phyloP scores from a whole-genome alignment of 2,329 filamentous ascomycete genomes.

The Aspergillus bombycis region DNA sequence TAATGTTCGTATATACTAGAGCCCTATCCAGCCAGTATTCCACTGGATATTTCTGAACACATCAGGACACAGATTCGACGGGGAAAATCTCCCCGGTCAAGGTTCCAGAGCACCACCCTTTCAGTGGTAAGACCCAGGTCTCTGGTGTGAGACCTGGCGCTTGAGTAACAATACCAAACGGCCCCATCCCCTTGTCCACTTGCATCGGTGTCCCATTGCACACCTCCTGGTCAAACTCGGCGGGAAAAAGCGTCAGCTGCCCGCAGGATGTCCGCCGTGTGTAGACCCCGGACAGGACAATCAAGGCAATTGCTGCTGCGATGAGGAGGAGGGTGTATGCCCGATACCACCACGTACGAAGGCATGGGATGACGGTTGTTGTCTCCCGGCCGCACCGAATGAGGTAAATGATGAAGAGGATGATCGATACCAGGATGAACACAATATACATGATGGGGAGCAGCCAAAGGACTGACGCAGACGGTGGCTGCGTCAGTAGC shows the following conservation, averaged over 20 bases:
- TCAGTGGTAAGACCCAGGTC: conserved; percentile 5
- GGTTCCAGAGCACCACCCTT: conserved; percentile 12
- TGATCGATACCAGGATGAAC: not conserved
- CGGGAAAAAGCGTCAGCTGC: conserved; percentile 3
- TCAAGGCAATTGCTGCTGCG: not conserved
- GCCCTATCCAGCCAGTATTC: not conserved
- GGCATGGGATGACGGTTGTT: conserved; percentile 8
- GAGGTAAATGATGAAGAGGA: conserved; percentile 1
- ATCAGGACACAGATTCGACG: not conserved
- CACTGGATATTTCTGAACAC: not conserved
- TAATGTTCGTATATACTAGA: not conserved
- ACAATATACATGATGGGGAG: not conserved
- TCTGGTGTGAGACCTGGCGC: not conserved
- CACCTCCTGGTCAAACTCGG: not conserved
- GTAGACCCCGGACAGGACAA: not conserved
- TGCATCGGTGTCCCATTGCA: conserved; percentile 1
- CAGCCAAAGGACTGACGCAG: not conserved
- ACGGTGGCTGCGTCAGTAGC: not conserved
- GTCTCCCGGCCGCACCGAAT: not conserved
- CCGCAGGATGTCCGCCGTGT: conserved; percentile 8
- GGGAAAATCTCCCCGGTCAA: not conserved
- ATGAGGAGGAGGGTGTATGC: conserved; percentile 3
- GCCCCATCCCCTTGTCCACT: not conserved
- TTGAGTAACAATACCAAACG: not conserved
- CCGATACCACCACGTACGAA: conserved; percentile 10